These are phyloP conservation scores for Cyberlindnera meyerae DNA, from an alignment of 805 yeast species.

Conservation along the genomic window DNA sequence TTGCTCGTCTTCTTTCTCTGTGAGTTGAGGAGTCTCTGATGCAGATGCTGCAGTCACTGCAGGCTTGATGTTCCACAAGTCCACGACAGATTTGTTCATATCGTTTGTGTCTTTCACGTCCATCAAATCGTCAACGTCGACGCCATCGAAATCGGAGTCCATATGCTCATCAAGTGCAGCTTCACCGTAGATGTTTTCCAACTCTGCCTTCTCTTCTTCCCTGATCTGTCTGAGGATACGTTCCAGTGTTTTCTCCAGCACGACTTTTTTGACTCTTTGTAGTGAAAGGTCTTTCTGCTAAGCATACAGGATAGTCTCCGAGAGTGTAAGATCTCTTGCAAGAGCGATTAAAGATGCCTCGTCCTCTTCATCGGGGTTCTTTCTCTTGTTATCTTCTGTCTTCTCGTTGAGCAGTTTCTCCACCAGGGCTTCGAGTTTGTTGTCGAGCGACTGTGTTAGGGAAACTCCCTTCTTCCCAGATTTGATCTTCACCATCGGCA, in stretches of 20 bases:
- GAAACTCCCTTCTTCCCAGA: constrained; percentile 22
- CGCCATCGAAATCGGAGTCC: constrained; percentile 34
- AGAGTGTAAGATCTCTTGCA: constrained; percentile 51
- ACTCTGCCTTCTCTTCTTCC: constrained; percentile 58
- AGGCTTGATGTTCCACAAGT: constrained; percentile 52
- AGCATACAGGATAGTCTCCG: constrained; percentile 52
- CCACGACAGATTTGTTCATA: constrained; percentile 72
- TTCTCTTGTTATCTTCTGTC: constrained; percentile 37
- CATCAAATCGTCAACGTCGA: constrained; percentile 48
- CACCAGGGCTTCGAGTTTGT: constrained; percentile 51
- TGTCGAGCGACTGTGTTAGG: constrained; percentile 40
- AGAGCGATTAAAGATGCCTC: constrained; percentile 43
- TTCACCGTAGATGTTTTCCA: constrained; percentile 21
- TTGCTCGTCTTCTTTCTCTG: constrained; percentile 6
- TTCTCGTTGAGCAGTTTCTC: constrained; percentile 56
- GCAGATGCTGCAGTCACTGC: constrained; percentile 4
- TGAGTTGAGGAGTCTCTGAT: constrained; percentile 8
- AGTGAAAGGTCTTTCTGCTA: constrained; percentile 64
- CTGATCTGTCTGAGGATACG: constrained; percentile 49
- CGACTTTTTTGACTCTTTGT: constrained; percentile 61
- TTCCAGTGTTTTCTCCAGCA: constrained; percentile 60
- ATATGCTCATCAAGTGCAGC: constrained; percentile 25
- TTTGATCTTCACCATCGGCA: constrained; percentile 35
- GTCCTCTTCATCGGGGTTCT: constrained; percentile 28
- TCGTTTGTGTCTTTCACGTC: constrained; percentile 59